Percentiles rank a stretch among this genome's conserved stretches.
Evolutionary conservation across 2,329 filamentous ascomycete genomes (phyloP).

Genomic region (Neospermospora avenae): DNA sequence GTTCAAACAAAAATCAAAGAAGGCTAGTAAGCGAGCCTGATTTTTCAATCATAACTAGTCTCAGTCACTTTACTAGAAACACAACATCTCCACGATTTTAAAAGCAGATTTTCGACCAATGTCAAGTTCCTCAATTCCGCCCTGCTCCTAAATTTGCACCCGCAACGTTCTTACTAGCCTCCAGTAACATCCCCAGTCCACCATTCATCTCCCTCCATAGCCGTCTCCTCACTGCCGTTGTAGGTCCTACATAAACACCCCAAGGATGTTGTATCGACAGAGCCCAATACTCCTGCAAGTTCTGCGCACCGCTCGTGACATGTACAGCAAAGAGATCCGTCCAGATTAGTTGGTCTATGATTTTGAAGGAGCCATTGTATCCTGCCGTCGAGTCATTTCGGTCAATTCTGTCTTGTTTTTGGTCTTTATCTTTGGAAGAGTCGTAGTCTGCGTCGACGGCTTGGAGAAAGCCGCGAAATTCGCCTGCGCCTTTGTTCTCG

Average conservation of each 20-base stretch:
- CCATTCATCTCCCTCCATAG: constrained; percentile 23
- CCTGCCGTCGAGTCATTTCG: no score
- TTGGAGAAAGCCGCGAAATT: constrained; percentile 13
- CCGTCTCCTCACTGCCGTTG: constrained; percentile 21
- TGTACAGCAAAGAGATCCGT: constrained; percentile 20
- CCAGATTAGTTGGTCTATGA: constrained; percentile 20
- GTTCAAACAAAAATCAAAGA: no score
- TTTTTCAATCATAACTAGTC: not conserved
- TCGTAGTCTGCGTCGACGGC: constrained; percentile 6
- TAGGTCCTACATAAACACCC: constrained; percentile 25
- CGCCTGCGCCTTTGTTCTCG: constrained; percentile 3
- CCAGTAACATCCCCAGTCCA: constrained; percentile 8
- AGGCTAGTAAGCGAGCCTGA: no score
- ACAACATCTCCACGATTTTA: not conserved
- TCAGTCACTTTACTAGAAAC: no score
- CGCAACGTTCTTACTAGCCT: not conserved
- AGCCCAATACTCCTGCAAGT: constrained; percentile 15
- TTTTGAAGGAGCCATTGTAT: constrained; percentile 20
- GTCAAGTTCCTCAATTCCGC: not conserved
- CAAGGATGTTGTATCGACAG: constrained; percentile 22
- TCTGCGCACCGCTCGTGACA: not conserved
- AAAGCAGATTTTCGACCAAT: no score
- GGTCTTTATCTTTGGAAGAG: not conserved
- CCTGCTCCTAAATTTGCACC: not conserved
- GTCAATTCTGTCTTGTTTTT: no score